Evolutionary conservation across 2,329 filamentous ascomycete species (phyloP), one percentile per base, ranked within the genome.

Genomic region (Scedosporium minutisporum): DNA sequence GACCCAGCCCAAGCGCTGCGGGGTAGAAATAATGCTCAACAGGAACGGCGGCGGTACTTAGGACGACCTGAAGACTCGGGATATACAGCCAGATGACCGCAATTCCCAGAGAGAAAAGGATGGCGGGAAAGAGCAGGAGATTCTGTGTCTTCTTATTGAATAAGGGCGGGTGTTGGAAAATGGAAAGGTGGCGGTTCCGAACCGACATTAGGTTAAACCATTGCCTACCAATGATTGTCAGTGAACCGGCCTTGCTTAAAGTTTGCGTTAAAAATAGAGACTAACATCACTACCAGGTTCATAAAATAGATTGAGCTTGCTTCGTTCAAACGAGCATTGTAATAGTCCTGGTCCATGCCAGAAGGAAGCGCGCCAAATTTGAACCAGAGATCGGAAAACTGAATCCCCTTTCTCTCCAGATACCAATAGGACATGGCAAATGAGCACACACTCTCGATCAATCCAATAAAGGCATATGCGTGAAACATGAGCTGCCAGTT

Each of bases 241-340:
- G 29, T 9, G 29, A 33, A 33, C 2, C 29, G 6, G 6, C 29
- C 29, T 33, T 29, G 6, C 27, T 29, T 33, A 33, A 33, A 33
- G 6, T 2, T 33, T 33, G 29, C 9, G 6, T 7, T 5, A 27
- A 27, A 3, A 7, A 33, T 7, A 33, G 29, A 5, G 6, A 33
- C 29, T 33, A 9, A 33, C 88, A 93, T 91, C 58, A 93, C 86
- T 2, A 93, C 89, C 23, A 93, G 76, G 64, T 87, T 93, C 67
- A 92, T 83, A 68, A 93, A 93, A 73, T 93, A 93, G 64, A 93
- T 87, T 16, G 86, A 89, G 44, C 83, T 87, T 0, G 87, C 88
- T 64, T 82, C 79, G 65, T 87, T 87, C 25, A 88, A 75, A 65
- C 83, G 79, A 29, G 76, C 72, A 0, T 74, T 75, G 68, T 86